phyloP scores from a whole-genome alignment of 169 alveolate genomes.

The Cryptosporidium xiaoi region DNA sequence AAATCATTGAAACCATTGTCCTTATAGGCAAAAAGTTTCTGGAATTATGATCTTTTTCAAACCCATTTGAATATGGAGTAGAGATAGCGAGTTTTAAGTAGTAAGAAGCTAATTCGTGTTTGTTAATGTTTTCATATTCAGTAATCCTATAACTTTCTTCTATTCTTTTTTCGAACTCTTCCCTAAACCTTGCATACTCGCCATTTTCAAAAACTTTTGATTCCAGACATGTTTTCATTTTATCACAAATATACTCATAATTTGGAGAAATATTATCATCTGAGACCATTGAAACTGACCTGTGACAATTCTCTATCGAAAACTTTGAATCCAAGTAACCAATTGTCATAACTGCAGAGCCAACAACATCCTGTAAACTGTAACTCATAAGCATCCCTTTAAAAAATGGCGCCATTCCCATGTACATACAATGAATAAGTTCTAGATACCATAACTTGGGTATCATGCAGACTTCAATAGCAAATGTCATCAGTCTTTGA shows the following conservation, averaged over 20 bases:
- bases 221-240: conserved; percentile 3
- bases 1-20: background rate
- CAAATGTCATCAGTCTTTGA: conserved; percentile 55
- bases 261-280: conserved; percentile 48
- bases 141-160: background rate
- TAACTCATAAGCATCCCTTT: conserved; percentile 39
- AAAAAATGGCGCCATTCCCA: conserved; percentile 44
- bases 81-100: background rate
- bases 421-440: conserved; percentile 40
- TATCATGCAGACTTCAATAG: conserved; percentile 52
- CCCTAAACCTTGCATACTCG: background rate
- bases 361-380: conserved; percentile 37
- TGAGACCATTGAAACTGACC: conserved; percentile 27
- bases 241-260: conserved; percentile 27
- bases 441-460: conserved; percentile 52
- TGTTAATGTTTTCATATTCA: no score
- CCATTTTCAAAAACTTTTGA: conserved; percentile 7
- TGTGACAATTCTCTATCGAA: conserved; percentile 17
- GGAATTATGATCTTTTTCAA: no score
- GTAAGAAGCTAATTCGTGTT: no score
- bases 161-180: conserved; percentile 17
- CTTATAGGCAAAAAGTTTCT: conserved; percentile 25
- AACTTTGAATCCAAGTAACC: conserved; percentile 38
- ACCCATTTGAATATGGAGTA: no score
- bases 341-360: conserved; percentile 47